Evolutionary conservation across 805 yeast genomes (phyloP), one percentile per base, ranked within the genome.

Genomic region (Danielia oregonensis): DNA sequence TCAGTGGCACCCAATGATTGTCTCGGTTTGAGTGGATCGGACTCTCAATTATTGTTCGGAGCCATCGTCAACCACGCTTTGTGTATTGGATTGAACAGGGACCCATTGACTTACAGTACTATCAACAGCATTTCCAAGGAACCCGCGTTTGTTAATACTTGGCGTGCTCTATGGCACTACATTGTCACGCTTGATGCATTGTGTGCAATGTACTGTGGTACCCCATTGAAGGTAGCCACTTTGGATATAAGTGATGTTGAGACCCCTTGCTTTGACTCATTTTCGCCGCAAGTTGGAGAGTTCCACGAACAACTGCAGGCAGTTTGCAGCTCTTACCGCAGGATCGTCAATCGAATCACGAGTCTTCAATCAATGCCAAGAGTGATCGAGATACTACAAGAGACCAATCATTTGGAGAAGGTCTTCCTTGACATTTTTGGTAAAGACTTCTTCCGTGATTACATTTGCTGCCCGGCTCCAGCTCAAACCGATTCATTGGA

Each of bases 1-100:
- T 53, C 50, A 24, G 62, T 66, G 10, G 56, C 62, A 9, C 74
- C 74, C 1, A 61, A 63, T 35, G 72, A 68, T 43, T 55, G 65
- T 36, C 67, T 57, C 37, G 72, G 73, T 1, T 42, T 65, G 17
- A 59, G 68, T 15, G 64, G 68, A 6, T 54, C 62, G 0, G 72
- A 68, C 40, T 58, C 65, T 3, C 65, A 62, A 31, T 52, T 63
- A 11, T 48, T 65, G 15, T 55, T 66, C 30, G 69, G 70, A 0
- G 52, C 59, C 2, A 57, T 59, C 5, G 50, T 63, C 8, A 55
- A 51, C 19, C 72, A 65, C 34, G 70, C 72, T 0, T 32, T 62
- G 27, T 54, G 68, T 3, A 63, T 65, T 27, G 72, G 73, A 0
- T 47, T 65, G 27, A 58, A 66, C 40, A 46, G 72, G 9, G 72